Evolutionary conservation across 768 basidiomycete species (phyloP), one percentile per base, ranked within the genome.

Genomic region (Mycena leptocephala): DNA sequence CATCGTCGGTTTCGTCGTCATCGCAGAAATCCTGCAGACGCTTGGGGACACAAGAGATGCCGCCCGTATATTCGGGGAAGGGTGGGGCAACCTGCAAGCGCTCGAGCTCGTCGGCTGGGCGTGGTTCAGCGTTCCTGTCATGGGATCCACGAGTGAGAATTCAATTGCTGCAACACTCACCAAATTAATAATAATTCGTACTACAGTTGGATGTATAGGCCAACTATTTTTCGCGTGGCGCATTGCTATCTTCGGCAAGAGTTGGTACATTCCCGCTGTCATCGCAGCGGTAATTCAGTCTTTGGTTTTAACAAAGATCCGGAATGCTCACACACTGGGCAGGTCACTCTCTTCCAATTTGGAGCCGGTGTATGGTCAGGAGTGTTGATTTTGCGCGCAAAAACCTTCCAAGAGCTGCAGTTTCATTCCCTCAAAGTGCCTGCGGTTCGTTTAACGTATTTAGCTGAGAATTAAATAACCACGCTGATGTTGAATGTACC

Each of bases 141-240:
- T 18, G 5, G 43, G 53, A 13, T 43, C 43, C 13, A 43, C 43
- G 5, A 43, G 43, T 43, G 10, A 43, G 18, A 16, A 14, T 6
- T 43, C 18, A n/a, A n/a, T n/a, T n/a, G n/a, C 18, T 14, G 7
- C 5, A 14, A 16, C 8, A 5, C 43, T 20, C 43, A 9, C 18
- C 9, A 43, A 16, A 43, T 16, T 43, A 16, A 43, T 13, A 43
- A 13, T 43, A 43, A 43, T 43, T 43, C 43, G 18, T 4, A 20
- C 18, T 43, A 4, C 46, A 70, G 70, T 72, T 30, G 71, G 48
- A 20, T 72, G 61, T 22, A 20, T 65, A 5, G 71, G 61, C 8
- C 71, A 72, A 26, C 14, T 74, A 10, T 74, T 74, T 33, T 74
- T 74, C 46, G 73, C 65, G 13, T 74, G 73, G 73, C 46, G 73